Base-by-base conservation (phyloP, 1,284 basidiomycete genomes). In the Pseudozyma sp. region DNA sequence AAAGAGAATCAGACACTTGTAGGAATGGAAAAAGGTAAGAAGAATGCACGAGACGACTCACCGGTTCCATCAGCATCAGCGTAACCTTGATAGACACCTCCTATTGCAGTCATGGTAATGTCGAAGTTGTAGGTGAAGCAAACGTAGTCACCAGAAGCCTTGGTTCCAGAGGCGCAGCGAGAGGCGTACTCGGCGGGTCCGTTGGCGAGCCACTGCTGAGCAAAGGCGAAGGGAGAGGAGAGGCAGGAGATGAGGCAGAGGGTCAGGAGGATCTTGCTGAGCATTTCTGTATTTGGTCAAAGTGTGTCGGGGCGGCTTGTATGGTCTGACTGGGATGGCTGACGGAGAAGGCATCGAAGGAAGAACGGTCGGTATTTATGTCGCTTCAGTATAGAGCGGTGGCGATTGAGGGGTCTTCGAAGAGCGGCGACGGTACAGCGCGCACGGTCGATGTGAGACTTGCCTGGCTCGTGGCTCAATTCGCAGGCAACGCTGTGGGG, bases 51-150 rank as follows among this genome's bases (percentile, higher is more conserved):
- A 34, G 16, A 13, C 7, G 7, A 34, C 40, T 17, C 10, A 54
- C 52, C 33, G 7, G 5, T n/a, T 4, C 53, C 53, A 29, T 24
- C 31, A 7, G n/a, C 10, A 29, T 29, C 17, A 24, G 43, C 42
- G 6, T 54, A 54, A 13, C 53, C 53, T 16, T 44, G 33, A 14
- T 17, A 54, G 16, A 42, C 39, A 19, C 33, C 24, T 5, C 43
- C 43, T 3, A 43, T 24, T 2, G 39, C 53, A 9, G 33, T n/a
- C 2, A 9, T 31, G 6, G 31, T 54, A 31, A 54, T 45, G 17
- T 54, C 53, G 4, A 8, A 37, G 43, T 24, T 16, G 14, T 35
- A 34, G n/a, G 52, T 54, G 53, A 54, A 54, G 33, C 53, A 54
- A 17, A 40, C 43, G 53, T 24, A 54, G 4, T 54, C 53, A 13